phyloP scores from a whole-genome alignment of 2,329 filamentous ascomycete genomes.

The Calonectria naviculata region DNA sequence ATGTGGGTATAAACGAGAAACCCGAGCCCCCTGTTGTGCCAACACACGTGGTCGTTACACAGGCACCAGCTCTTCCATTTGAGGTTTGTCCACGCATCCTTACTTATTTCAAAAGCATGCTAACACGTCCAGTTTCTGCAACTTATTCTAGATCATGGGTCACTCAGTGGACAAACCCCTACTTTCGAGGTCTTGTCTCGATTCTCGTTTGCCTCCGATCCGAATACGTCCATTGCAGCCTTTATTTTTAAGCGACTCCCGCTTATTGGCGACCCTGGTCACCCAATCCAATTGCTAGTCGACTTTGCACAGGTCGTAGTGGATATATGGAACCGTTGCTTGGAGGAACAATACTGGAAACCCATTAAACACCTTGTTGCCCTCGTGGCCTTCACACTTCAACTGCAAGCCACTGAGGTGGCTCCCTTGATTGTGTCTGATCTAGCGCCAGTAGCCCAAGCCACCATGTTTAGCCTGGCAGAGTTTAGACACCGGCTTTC shows the following conservation, averaged over 20 bases:
- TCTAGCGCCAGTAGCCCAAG: slow-evolving; percentile 65
- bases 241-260: slow-evolving; percentile 76
- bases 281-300: slow-evolving; percentile 67
- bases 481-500: slow-evolving; percentile 65
- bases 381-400: slow-evolving; percentile 72
- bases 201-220: slow-evolving; percentile 73
- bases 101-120: slow-evolving; percentile 22
- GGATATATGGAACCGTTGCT: slow-evolving; percentile 75
- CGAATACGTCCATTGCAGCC: slow-evolving; percentile 70
- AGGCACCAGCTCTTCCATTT: slow-evolving; percentile 51
- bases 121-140: slow-evolving; percentile 62
- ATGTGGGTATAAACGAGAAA: slow-evolving; percentile 50
- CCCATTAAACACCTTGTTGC: slow-evolving; percentile 75
- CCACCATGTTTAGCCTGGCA: slow-evolving; percentile 70
- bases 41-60: slow-evolving; percentile 33
- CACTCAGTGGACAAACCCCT: slow-evolving; percentile 64
- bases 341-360: slow-evolving; percentile 70
- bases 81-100: slow-evolving; percentile 52
- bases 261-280: slow-evolving; percentile 59
- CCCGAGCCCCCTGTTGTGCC: slow-evolving; percentile 27
- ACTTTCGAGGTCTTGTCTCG: slow-evolving; percentile 76
- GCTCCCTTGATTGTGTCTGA: slow-evolving; percentile 69
- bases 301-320: slow-evolving; percentile 74
- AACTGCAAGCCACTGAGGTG: slow-evolving; percentile 68
- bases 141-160: slow-evolving; percentile 72